Percentiles rank a stretch among this genome's conserved stretches.
phyloP scores from a whole-genome alignment of 495 filamentous ascomycete genomes.

The Trichoderma asperelloides region DNA sequence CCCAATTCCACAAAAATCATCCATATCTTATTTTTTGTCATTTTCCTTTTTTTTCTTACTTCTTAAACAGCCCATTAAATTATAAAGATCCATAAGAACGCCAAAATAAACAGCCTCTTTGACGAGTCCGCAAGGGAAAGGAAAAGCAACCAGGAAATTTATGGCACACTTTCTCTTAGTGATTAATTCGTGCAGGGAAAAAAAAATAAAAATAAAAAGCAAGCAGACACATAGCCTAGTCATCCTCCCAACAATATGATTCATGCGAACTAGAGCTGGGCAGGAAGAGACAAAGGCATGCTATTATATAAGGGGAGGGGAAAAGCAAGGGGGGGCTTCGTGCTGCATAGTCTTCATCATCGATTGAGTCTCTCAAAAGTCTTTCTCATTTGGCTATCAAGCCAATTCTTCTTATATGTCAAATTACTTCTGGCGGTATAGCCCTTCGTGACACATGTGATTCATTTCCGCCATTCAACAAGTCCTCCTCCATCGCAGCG shows the following conservation, averaged over 20 bases:
- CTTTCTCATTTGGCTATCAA: background rate
- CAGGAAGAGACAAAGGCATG: background rate
- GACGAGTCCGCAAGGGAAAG: too few relatives aligned
- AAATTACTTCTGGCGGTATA: background rate
- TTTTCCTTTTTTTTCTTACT: background rate
- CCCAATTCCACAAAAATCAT: background rate
- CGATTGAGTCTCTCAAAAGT: background rate
- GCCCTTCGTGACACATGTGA: background rate
- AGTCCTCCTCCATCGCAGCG: conserved; percentile 11
- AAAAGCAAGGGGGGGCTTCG: background rate
- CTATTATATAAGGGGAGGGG: background rate
- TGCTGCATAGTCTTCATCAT: background rate
- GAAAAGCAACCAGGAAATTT: too few relatives aligned
- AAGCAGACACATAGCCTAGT: background rate
- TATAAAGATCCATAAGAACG: too few relatives aligned
- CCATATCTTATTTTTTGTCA: background rate
- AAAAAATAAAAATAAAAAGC: too few relatives aligned
- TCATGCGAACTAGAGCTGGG: background rate
- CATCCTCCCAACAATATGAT: background rate
- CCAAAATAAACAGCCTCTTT: too few relatives aligned
- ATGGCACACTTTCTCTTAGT: too few relatives aligned
- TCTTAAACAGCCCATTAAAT: background rate
- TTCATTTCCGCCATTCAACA: background rate
- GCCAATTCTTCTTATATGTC: background rate
- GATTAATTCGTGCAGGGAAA: too few relatives aligned